Base-by-base conservation (phyloP, 164 flowering plant species). In the Tinospora cordifolia region DNA sequence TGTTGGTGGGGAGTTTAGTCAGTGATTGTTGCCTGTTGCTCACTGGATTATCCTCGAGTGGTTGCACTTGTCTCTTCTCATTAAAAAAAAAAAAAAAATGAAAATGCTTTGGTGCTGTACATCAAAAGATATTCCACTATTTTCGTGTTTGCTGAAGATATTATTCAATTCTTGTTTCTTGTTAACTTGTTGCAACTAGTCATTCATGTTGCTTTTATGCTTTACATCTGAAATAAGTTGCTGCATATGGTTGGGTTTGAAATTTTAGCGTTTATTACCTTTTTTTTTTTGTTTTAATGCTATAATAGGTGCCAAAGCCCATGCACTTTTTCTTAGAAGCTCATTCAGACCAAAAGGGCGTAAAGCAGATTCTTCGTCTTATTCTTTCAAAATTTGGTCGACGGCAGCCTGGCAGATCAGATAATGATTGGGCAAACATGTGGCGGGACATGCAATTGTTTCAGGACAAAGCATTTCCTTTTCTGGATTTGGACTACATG, bases 351-450 rank as follows among this genome's bases (percentile, higher is more conserved):
- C 92, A 75, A 69, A 92, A 91, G 77, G 87, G 88, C 76, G 96
- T 90, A 66, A 95, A 92, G 64, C 99, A 92, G 81, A 88, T 91
- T 69, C 80, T 95, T 69, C 99, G 98, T 68, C 97, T 95, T 59
- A 83, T 95, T 73, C 97, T 95, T 24, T 95, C 99, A 67, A 95
- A 95, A 80, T 92, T 95, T 82, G 80, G 87, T 62, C 96, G 99
- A 27, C 84, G 91, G 36, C 91, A 88, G 70, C 92, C 94, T 57
- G 86, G 85, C 24, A 84, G 87, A 67, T 80, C 91, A 40, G 99
- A 95, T 83, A 87, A 81, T 83, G 99, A 95, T 49, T 95, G 99
- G 98, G 88, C 95, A 62, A 88, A 72, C 75, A 82, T 92, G 94
- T 95, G 99, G 99, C 94, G 87, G 75, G 98, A 95, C 82, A 74